Evolutionary conservation across 2,329 filamentous ascomycete species (phyloP), one percentile per base, ranked within the genome.

Genomic region (Monosporascus sp.): DNA sequence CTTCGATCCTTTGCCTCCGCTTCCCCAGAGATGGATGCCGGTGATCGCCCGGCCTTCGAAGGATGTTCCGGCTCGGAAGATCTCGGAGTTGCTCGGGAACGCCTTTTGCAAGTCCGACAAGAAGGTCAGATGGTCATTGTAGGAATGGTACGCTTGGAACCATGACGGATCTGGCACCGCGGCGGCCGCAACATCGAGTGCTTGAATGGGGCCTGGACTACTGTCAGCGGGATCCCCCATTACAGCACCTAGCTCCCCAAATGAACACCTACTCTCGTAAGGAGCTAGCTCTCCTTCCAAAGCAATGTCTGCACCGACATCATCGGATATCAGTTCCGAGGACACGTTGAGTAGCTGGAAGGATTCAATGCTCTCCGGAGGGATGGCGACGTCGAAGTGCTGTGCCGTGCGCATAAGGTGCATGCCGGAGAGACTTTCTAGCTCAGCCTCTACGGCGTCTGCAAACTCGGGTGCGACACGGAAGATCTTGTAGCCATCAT

Each of bases 21-120:
- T 71, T n/a, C 79, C 79, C 69, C 73, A 81, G 53, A 82, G 70
- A 61, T 81, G 79, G 44, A 82, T 72, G 19, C 84, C 88, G 19
- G 82, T 81, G 26, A 91, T 88, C 52, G 68, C 56, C 20, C 75
- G 70, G 1, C 76, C 76, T 51, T 78, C 64, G 22, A 71, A 69
- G 7, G 78, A 79, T 7, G 62, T 67, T 4, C 80, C 80, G 6
- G 71, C 66, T 17, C 67, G 69, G 40, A 81, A 69, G 44, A 80
- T 71, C 60, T 79, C 75, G 14, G 79, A 73, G 56, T 78, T 75
- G 4, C 65, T 57, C 3, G 79, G 71, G 59, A 78, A 76, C 3
- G 69, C 60, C 1, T 70, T 67, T 27, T 74, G 71, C 11, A 84
- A 66, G 53, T 78, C 73, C 3, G 70, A 67, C 60, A 79, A 71